Evolutionary conservation across 2,329 filamentous ascomycete species (phyloP).

Genomic region (Chalara sp.): DNA sequence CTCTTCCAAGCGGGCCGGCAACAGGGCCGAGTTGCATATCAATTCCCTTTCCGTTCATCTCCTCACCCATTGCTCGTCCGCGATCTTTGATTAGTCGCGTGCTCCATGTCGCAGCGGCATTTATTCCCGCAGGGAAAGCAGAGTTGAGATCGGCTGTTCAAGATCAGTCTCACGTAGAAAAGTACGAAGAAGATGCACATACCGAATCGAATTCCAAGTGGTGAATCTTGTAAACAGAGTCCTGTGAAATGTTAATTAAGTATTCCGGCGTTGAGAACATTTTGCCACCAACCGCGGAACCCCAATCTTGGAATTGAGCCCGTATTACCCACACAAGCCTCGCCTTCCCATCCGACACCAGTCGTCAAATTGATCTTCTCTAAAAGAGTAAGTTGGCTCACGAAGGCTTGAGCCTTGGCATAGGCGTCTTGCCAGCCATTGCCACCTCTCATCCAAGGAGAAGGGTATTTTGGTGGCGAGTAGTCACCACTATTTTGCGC

Average conservation of each 20-base stretch:
- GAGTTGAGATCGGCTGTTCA: constrained; percentile 58
- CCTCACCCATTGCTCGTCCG: constrained; percentile 61
- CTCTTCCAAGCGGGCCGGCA: constrained; percentile 63
- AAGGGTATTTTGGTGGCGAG: constrained; percentile 27
- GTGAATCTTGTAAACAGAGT: constrained; percentile 27
- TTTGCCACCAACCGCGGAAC: constrained; percentile 8
- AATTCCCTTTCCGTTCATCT: constrained; percentile 67
- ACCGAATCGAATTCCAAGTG: constrained; percentile 34
- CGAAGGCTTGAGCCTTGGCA: constrained; percentile 58
- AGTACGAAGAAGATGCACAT: constrained; percentile 4
- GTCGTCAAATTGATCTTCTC: constrained; percentile 94
- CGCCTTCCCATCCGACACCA: constrained; percentile 46
- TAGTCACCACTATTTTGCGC: constrained; percentile 1
- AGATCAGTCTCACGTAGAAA: neutral
- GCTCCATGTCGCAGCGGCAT: constrained; percentile 67
- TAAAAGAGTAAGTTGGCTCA: constrained; percentile 68
- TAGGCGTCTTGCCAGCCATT: constrained; percentile 62
- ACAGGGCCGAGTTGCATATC: constrained; percentile 68
- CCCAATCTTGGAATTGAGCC: constrained; percentile 25
- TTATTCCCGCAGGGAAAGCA: constrained; percentile 72
- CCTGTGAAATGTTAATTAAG: constrained; percentile 7
- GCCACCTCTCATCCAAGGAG: constrained; percentile 27
- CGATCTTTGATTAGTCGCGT: constrained; percentile 64
- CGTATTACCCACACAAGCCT: constrained; percentile 27
- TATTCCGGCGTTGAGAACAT: neutral